phyloP scores from a whole-genome alignment of 371 early-diverging fungal species.

The Mortierella sp. region DNA sequence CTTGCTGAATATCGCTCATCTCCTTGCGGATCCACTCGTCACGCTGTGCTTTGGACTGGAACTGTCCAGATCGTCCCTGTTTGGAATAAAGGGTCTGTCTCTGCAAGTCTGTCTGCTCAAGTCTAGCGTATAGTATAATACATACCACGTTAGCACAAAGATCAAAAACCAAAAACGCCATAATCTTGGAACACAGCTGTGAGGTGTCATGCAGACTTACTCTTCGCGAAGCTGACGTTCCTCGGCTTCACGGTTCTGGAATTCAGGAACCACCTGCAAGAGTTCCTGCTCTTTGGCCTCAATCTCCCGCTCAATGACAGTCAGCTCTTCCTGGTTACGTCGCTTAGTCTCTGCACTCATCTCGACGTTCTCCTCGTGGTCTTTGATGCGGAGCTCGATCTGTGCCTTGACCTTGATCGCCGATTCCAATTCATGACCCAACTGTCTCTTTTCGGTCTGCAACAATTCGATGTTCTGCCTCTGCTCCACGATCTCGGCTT shows the following conservation, averaged over 20 bases:
- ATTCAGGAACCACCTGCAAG: constrained; percentile 65
- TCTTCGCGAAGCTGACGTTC: constrained; percentile 64
- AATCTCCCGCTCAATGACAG: constrained; percentile 70
- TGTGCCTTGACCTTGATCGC: constrained; percentile 69
- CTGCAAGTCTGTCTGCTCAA: constrained; percentile 62
- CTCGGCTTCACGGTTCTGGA: constrained; percentile 61
- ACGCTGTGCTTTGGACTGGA: constrained; percentile 76
- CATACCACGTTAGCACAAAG: not conserved
- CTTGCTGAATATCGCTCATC: constrained; percentile 71
- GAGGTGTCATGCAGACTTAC: constrained; percentile 42
- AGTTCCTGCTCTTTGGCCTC: constrained; percentile 68
- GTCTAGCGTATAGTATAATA: constrained; percentile 31
- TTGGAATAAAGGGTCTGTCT: constrained; percentile 81
- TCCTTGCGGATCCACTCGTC: constrained; percentile 82
- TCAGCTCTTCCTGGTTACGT: constrained; percentile 61
- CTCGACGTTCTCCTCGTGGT: constrained; percentile 67
- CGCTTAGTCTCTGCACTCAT: constrained; percentile 53
- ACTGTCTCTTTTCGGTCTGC: constrained; percentile 69
- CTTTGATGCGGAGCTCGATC: constrained; percentile 68
- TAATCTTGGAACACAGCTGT: not conserved
- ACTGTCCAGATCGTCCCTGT: constrained; percentile 87
- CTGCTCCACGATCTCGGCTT: constrained; percentile 60
- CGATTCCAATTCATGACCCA: constrained; percentile 68
- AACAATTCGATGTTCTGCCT: constrained; percentile 64
- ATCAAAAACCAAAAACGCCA: not conserved